A percentile compares a stretch with the other conserved stretches of the same genome.
Conservation (phyloP, 192 early-diverging fungal species). For the Coemansia asiatica region DNA sequence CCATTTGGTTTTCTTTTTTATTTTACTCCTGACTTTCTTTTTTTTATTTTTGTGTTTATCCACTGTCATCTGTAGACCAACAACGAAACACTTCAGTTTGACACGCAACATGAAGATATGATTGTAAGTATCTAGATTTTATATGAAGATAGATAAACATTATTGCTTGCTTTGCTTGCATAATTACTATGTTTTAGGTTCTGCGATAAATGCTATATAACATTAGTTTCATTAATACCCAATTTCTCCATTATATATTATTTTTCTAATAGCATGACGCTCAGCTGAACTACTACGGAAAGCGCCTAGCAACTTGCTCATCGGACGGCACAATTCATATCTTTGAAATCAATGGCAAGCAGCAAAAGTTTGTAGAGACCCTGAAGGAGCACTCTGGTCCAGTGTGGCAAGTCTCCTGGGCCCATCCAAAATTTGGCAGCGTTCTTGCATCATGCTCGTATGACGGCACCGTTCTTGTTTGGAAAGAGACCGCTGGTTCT, state of each 20-base stretch:
- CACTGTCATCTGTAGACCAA: conserved; percentile 23
- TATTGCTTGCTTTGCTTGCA: background rate
- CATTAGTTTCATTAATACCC: too few relatives aligned
- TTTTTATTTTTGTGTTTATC: background rate
- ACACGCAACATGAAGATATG: conserved; percentile 58
- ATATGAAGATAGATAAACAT: background rate
- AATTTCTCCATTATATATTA: too few relatives aligned
- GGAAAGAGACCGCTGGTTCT: conserved; percentile 82
- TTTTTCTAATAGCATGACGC: conserved; percentile 71
- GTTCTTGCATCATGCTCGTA: conserved; percentile 96
- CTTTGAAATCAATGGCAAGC: conserved; percentile 77
- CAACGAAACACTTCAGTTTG: conserved; percentile 52
- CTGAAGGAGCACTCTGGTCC: conserved; percentile 87
- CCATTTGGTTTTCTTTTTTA: background rate
- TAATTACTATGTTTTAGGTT: background rate
- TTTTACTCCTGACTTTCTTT: conserved; percentile 23
- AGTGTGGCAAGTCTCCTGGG: conserved; percentile 99
- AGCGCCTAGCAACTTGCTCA: conserved; percentile 95
- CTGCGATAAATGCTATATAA: too few relatives aligned
- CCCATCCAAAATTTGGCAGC: conserved; percentile 96
- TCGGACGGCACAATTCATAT: conserved; percentile 93
- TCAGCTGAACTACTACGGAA: conserved; percentile 81
- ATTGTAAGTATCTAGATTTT: conserved; percentile 33
- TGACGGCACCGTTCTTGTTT: conserved; percentile 93
- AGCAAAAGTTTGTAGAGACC: conserved; percentile 48